Conservation (phyloP, 768 basidiomycete genomes). For the Mycena sanguinolenta region DNA sequence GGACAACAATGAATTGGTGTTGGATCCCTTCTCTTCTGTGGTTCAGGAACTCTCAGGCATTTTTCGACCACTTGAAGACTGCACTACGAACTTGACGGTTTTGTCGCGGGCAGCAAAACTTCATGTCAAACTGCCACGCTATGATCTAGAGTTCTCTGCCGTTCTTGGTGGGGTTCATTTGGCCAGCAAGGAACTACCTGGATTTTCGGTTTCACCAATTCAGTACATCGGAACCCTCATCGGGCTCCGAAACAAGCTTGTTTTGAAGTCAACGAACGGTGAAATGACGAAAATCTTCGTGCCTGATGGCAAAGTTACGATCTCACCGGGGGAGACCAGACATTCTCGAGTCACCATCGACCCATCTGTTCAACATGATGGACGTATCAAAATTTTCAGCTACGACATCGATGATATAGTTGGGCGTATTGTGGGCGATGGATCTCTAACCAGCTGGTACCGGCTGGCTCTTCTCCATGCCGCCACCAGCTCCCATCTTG, state of each 20-base stretch:
- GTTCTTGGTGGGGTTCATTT: slow-evolving; percentile 45
- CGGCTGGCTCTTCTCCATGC: slow-evolving; percentile 62
- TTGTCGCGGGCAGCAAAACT: slow-evolving; percentile 33
- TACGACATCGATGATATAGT: slow-evolving; percentile 52
- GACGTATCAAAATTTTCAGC: slow-evolving; percentile 33
- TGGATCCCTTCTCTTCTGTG: slow-evolving; percentile 11
- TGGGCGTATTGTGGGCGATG: slow-evolving; percentile 47
- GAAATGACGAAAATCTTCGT: slow-evolving; percentile 49
- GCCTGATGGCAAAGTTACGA: slow-evolving; percentile 51
- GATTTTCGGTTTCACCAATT: slow-evolving; percentile 55
- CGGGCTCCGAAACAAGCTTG: slow-evolving; percentile 57
- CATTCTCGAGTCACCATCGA: slow-evolving; percentile 44
- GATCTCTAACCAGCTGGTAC: slow-evolving; percentile 44
- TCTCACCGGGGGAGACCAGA: slow-evolving; percentile 19
- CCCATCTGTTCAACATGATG: slow-evolving; percentile 9
- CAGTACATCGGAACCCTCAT: slow-evolving; percentile 61
- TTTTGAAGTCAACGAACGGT: slow-evolving; percentile 47
- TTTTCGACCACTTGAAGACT: slow-evolving; percentile 15
- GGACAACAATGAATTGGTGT: neutral
- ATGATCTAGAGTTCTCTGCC: slow-evolving; percentile 56
- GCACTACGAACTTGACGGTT: neutral
- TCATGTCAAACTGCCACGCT: slow-evolving; percentile 54
- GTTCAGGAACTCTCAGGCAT: slow-evolving; percentile 3
- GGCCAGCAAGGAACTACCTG: slow-evolving; percentile 56
- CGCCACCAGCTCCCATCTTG: slow-evolving; percentile 55